Evolutionary conservation across 2,329 filamentous ascomycete species (phyloP), one percentile per base, ranked within the genome.

Genomic region (Nemania sp.): DNA sequence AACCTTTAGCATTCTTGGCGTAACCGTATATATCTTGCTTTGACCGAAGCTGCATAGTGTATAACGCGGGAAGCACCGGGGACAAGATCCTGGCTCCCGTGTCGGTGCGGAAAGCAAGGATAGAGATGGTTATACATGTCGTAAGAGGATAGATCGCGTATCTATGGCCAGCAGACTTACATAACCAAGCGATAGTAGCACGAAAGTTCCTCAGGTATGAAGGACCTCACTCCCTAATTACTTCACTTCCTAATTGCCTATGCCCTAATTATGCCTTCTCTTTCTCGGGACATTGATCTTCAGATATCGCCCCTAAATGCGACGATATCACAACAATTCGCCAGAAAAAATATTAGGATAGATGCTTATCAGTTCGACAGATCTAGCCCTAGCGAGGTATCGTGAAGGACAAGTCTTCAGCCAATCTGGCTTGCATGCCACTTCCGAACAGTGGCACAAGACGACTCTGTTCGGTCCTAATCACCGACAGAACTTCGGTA

Each of bases 311-410:
- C 49, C 19, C 22, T 34, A 20, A 26, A 40, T n/a, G n/a, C n/a
- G n/a, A n/a, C n/a, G n/a, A n/a, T n/a, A n/a, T n/a, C n/a, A n/a
- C n/a, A n/a, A n/a, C n/a, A n/a, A n/a, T n/a, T n/a, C n/a, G n/a
- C n/a, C n/a, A n/a, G n/a, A n/a, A n/a, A n/a, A n/a, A n/a, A n/a
- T n/a, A n/a, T n/a, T n/a, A n/a, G n/a, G n/a, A n/a, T n/a, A n/a
- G n/a, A n/a, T n/a, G n/a, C n/a, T n/a, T n/a, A n/a, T n/a, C n/a
- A n/a, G n/a, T n/a, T 41, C 20, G 42, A n/a, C 39, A 40, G 34
- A 40, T 44, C 56, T 53, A 49, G 56, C 39, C 42, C 56, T 52
- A 33, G 48, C 39, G 42, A 37, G 42, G 48, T 41, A 44, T 49
- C 19, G 45, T 37, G 40, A 45, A 56, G 52, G 37, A 50, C 37